phyloP scores from a whole-genome alignment of 1,284 basidiomycete species.

The Irpex sp. region DNA sequence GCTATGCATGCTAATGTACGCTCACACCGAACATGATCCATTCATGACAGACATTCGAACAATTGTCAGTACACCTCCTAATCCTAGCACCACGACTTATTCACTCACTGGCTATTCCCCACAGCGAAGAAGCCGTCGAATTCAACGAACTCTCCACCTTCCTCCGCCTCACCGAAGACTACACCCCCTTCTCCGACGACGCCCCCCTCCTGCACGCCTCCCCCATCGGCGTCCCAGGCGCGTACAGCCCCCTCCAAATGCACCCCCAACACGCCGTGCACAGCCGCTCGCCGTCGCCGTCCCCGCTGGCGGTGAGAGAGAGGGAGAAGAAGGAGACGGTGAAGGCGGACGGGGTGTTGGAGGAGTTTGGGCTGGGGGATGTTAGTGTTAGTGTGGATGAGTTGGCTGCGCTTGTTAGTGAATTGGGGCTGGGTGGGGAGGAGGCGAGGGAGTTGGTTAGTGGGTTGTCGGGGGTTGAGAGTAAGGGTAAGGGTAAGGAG shows the following conservation, averaged over 20 bases:
- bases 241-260: conserved; percentile 69
- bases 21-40: conserved; percentile 1
- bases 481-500: not conserved
- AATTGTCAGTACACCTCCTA: conserved; percentile 42
- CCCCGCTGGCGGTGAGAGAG: conserved; percentile 17
- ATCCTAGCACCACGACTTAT: too few relatives aligned
- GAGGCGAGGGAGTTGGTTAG: conserved; percentile 69
- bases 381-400: conserved; percentile 76
- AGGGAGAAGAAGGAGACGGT: conserved; percentile 38
- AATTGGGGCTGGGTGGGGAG: conserved; percentile 69
- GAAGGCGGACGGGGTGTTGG: conserved; percentile 62
- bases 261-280: conserved; percentile 64
- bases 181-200: conserved; percentile 45
- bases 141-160: conserved; percentile 65
- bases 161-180: conserved; percentile 67
- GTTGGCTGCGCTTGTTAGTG: conserved; percentile 60
- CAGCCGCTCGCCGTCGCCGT: conserved; percentile 41
- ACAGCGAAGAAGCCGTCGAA: conserved; percentile 79
- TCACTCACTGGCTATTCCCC: not conserved
- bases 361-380: conserved; percentile 69
- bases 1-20: conserved; percentile 28
- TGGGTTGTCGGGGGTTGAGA: conserved; percentile 34
- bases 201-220: conserved; percentile 45
- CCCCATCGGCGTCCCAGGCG: conserved; percentile 77
- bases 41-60: conserved; percentile 42